These are phyloP conservation scores for Pilobolus umbonatus DNA, from an alignment of 192 early-diverging fungal species.

Conservation along the genomic window DNA sequence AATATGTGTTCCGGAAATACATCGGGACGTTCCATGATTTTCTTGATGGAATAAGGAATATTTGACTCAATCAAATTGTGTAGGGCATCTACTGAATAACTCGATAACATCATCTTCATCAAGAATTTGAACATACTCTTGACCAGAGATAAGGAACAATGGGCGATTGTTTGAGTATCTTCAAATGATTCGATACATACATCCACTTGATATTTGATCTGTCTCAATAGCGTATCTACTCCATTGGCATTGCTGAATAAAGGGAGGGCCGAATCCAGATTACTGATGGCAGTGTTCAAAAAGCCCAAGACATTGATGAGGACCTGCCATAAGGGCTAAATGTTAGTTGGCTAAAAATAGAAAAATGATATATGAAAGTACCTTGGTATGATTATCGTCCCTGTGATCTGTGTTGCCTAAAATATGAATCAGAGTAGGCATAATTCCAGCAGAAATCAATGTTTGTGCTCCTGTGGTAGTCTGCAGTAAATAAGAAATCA, in stretches of 20 bases:
- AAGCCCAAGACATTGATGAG: constrained; percentile 65
- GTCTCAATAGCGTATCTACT: constrained; percentile 63
- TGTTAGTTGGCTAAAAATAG: too few species aligned
- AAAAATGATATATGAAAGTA: too few species aligned
- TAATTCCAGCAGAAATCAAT: constrained; percentile 84
- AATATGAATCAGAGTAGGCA: constrained; percentile 68
- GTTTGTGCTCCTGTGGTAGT: constrained; percentile 81
- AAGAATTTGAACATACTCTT: constrained; percentile 89
- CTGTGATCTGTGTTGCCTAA: constrained; percentile 53
- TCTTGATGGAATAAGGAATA: constrained; percentile 68
- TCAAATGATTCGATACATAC: constrained; percentile 31
- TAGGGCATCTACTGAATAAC: constrained; percentile 83
- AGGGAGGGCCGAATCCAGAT: constrained; percentile 63
- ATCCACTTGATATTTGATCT: constrained; percentile 71
- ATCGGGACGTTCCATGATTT: constrained; percentile 67
- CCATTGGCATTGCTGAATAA: constrained; percentile 84
- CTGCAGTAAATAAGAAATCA: constrained; percentile 69
- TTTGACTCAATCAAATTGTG: constrained; percentile 91
- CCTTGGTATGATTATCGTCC: neutral
- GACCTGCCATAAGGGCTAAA: too few species aligned
- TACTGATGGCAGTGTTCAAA: constrained; percentile 77
- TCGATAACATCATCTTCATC: constrained; percentile 87
- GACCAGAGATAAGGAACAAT: constrained; percentile 61
- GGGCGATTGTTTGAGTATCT: neutral
- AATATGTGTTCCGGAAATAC: constrained; percentile 84